These are phyloP conservation scores for Neopestalotiopsis sp. DNA, from an alignment of 2,329 filamentous ascomycete species.

Conservation along the genomic window DNA sequence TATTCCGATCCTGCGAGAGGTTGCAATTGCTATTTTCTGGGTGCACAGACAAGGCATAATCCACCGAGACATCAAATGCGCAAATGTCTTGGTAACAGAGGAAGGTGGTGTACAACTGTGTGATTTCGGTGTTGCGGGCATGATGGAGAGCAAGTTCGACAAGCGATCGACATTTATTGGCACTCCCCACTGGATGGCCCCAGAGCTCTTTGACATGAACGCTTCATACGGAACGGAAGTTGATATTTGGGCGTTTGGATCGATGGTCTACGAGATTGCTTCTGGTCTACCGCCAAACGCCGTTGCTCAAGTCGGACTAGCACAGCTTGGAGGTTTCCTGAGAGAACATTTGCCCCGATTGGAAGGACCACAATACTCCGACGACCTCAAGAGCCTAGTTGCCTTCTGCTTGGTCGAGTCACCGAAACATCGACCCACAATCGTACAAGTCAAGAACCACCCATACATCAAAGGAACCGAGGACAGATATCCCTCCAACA, in stretches of 20 bases:
- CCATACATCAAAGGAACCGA: conserved; percentile 70
- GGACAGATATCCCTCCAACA: conserved; percentile 66
- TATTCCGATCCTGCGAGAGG: conserved; percentile 69
- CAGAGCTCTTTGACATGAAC: conserved; percentile 72
- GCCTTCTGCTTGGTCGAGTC: conserved; percentile 76
- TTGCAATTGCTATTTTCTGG: conserved; percentile 70
- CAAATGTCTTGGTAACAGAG: conserved; percentile 82
- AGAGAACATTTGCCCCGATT: conserved; percentile 70
- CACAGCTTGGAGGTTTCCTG: conserved; percentile 61
- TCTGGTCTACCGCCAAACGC: conserved; percentile 78
- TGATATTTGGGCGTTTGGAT: conserved; percentile 87
- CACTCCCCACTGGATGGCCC: conserved; percentile 87
- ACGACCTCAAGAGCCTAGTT: conserved; percentile 71
- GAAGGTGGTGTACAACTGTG: conserved; percentile 79
- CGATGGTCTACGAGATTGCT: conserved; percentile 81
- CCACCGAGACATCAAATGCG: conserved; percentile 75
- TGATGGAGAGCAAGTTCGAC: conserved; percentile 75
- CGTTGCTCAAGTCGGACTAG: conserved; percentile 56
- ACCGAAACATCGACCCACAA: conserved; percentile 70
- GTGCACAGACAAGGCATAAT: conserved; percentile 73
- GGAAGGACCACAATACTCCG: conserved; percentile 74
- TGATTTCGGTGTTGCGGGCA: conserved; percentile 83
- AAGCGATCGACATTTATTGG: conserved; percentile 84
- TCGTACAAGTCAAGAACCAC: conserved; percentile 73
- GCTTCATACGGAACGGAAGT: conserved; percentile 73